phyloP scores from a whole-genome alignment of 2,329 filamentous ascomycete species.

The Fusarium tupiense region DNA sequence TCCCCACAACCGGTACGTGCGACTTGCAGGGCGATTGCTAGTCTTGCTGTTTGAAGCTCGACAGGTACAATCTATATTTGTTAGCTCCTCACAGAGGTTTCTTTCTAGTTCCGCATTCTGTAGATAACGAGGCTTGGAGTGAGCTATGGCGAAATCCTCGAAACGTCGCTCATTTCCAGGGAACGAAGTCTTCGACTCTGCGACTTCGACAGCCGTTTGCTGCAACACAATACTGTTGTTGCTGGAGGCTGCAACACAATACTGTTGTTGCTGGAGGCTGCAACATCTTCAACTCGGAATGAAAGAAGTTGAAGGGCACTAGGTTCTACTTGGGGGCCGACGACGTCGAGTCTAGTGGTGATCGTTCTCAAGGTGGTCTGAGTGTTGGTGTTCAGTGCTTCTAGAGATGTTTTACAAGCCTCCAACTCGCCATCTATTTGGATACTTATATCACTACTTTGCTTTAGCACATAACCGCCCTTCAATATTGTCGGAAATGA shows the following conservation, averaged over 20 bases:
- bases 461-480: too few species aligned
- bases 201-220: fast-evolving
- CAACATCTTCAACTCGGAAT: fast-evolving
- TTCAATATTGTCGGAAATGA: too few species aligned
- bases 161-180: fast-evolving
- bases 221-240: fast-evolving
- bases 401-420: too few species aligned
- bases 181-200: fast-evolving
- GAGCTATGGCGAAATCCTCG: too few species aligned
- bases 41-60: fast-evolving
- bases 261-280: fast-evolving
- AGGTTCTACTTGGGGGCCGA: fast-evolving
- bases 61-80: fast-evolving
- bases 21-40: fast-evolving
- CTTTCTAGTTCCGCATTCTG: fast-evolving
- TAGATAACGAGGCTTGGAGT: fast-evolving
- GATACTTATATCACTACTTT: too few species aligned
- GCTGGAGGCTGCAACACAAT: fast-evolving
- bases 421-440: too few species aligned
- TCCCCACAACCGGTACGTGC: fast-evolving
- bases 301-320: fast-evolving
- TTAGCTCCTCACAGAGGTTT: fast-evolving
- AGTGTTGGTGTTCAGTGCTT: fast-evolving
- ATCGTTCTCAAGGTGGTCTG: fast-evolving
- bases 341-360: too few species aligned